Evolutionary conservation across 768 basidiomycete species (phyloP), one percentile per base, ranked within the genome.

Genomic region (Galerina sulciceps): DNA sequence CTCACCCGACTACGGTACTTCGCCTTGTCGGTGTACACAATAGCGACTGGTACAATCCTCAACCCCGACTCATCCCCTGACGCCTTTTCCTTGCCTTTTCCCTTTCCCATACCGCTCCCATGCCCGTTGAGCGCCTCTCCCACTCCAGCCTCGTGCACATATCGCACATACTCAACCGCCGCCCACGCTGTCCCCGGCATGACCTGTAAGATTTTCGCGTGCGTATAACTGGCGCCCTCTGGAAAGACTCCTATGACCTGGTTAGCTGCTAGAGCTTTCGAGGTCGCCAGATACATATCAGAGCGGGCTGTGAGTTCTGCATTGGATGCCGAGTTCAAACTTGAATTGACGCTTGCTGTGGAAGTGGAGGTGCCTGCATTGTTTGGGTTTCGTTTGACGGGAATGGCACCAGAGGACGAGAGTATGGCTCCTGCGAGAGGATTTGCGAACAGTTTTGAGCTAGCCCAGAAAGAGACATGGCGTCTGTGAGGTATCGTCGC

Each of bases 1-100:
- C 80, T 71, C 65, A 83, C 80, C 56, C 85, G 71, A 68, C 85
- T 88, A 56, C 82, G 73, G 68, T 88, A 91, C 65, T 77, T 80
- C 10, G 82, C 74, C 73, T 92, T 90, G 65, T 90, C 81, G 15
- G 83, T 85, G 72, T 91, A 93, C 10, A 85, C 85, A 53, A 92
- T 82, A 1, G 79, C 82, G n/a, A 85, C 85, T 0, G 88, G 89
- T 1, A 90, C 73, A 58, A 90, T 76, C 1, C 76, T 63, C 41
- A 86, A 73, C 35, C 72, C 73, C 58, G 58, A 64, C 46, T 49
- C 37, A 38, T 48, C 6, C 15, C 44, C 58, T 13, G 22, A 49
- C 42, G 77, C 70, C 59, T 55, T 65, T 26, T 53, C 61, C 35
- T 62, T 62, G n/a, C 43, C 51, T 41, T 62, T 55, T 40, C 38